Evolutionary conservation across 495 filamentous ascomycete genomes (phyloP).

Genomic region (Penicillium dipodomyicola): DNA sequence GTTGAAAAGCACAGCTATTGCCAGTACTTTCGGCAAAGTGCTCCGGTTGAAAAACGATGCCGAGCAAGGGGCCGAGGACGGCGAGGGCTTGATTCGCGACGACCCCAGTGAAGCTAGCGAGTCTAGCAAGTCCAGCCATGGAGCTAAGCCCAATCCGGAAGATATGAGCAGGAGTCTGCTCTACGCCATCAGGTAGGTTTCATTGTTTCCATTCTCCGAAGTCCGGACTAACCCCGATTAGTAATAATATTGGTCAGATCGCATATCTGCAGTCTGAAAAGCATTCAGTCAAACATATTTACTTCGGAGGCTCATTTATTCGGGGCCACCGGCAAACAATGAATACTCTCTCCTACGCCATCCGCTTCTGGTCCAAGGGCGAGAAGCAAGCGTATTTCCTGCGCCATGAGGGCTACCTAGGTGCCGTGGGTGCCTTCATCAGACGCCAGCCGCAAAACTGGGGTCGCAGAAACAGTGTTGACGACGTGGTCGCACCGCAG

Average conservation of each 20-base stretch:
- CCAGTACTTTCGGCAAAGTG: slow-evolving; percentile 94
- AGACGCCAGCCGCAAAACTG: slow-evolving; percentile 88
- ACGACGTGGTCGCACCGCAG: slow-evolving; percentile 41
- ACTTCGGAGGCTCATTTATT: slow-evolving; percentile 97
- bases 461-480: slow-evolving; percentile 77
- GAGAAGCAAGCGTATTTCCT: slow-evolving; percentile 94
- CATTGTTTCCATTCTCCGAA: background rate
- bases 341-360: slow-evolving; percentile 93
- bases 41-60: slow-evolving; percentile 79
- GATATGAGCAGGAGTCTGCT: slow-evolving; percentile 71
- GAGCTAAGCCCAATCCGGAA: slow-evolving; percentile 54
- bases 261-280: slow-evolving; percentile 93
- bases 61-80: slow-evolving; percentile 75
- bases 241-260: slow-evolving; percentile 98
- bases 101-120: slow-evolving; percentile 34
- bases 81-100: slow-evolving; percentile 57
- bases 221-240: slow-evolving; percentile 31
- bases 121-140: slow-evolving; percentile 23
- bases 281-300: slow-evolving; percentile 85
- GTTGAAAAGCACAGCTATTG: slow-evolving; percentile 88
- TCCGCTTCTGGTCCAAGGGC: slow-evolving; percentile 95
- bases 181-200: slow-evolving; percentile 69
- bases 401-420: slow-evolving; percentile 92
- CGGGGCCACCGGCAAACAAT: slow-evolving; percentile 95
- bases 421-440: slow-evolving; percentile 93